Base-by-base conservation (phyloP, 352 stramenopile species). In the Blastocystis sp. region DNA sequence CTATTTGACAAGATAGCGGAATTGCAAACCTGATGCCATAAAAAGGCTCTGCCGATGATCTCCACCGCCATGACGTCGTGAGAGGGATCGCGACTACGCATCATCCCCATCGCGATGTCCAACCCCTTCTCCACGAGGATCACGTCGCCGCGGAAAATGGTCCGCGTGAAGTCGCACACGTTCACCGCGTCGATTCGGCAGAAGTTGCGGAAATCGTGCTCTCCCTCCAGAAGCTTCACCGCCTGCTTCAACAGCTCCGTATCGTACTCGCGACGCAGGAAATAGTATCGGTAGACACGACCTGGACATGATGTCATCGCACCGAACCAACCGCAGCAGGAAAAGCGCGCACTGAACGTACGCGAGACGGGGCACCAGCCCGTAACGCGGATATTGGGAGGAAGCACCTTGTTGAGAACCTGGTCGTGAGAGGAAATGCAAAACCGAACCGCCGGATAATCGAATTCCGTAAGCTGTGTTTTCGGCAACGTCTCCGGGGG, bases 251-350 rank as follows among this genome's bases (percentile, higher is more conserved):
- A 53, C 4, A 56, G 34, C 11, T 85, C 75, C 4, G 51, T 32
- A 48, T 85, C 75, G 38, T 76, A 63, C 21, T 72, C 21, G 1
- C 75, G 75, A 29, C 63, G 57, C 6, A 85, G 48, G 46, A 85
- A 85, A 48, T 76, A 85, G 51, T 85, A 85, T 27, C 75, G 75
- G 51, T 85, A 85, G n/a, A 85, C 75, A 72, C 75, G 75, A 56
- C 57, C 57, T 76, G 40, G 4, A 38, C 14, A 40, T 76, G 16
- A 61, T 51, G 4, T 21, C 11, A 2, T 7, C 9, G 6, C 24
- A 40, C 1, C 36, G 40, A 9, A 1, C 1, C 2, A 24, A 72
- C 75, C 69, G 24, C 69, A 81, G 29, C 75, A 85, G 1, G 57
- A 76, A 42, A 75, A 85, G 34, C 75, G 75, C 48, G 75, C 75